These are phyloP conservation scores for Dactylis glomerata DNA, from an alignment of 176 grass and related monocot genomes.

Conservation along the genomic window DNA sequence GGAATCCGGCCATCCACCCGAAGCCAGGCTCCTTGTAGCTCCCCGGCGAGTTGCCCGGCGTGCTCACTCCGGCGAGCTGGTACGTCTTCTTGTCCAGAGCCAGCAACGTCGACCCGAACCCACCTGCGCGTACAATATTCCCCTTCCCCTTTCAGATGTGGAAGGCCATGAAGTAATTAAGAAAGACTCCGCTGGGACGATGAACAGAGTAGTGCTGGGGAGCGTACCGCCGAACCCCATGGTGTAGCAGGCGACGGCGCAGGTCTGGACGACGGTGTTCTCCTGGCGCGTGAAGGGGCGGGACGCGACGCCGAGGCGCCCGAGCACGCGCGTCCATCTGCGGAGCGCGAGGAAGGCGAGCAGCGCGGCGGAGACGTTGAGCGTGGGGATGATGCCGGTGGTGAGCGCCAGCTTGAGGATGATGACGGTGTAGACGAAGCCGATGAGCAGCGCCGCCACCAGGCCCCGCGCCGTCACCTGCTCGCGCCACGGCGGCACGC, in stretches of 20 bases:
- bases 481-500: slow-evolving; percentile 52
- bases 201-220: neutral
- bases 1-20: slow-evolving; percentile 80
- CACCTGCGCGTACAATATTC: slow-evolving; percentile 37
- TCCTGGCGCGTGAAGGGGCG: slow-evolving; percentile 76
- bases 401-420: slow-evolving; percentile 82
- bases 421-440: slow-evolving; percentile 75
- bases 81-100: slow-evolving; percentile 75
- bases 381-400: slow-evolving; percentile 71
- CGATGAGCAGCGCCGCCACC: slow-evolving; percentile 57
- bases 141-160: neutral
- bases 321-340: slow-evolving; percentile 58
- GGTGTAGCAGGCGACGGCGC: slow-evolving; percentile 74
- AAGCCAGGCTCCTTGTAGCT: slow-evolving; percentile 78
- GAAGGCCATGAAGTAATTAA: neutral
- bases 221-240: slow-evolving; percentile 58
- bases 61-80: slow-evolving; percentile 62
- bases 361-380: slow-evolving; percentile 86
- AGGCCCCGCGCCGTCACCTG: slow-evolving; percentile 67
- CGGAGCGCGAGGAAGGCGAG: slow-evolving; percentile 76
- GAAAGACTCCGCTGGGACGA: neutral
- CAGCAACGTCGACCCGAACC: slow-evolving; percentile 72
- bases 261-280: slow-evolving; percentile 80
- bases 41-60: slow-evolving; percentile 56
- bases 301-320: slow-evolving; percentile 29